Conservation (phyloP, 805 yeast genomes). For the Schwanniomyces vanrijiae region DNA sequence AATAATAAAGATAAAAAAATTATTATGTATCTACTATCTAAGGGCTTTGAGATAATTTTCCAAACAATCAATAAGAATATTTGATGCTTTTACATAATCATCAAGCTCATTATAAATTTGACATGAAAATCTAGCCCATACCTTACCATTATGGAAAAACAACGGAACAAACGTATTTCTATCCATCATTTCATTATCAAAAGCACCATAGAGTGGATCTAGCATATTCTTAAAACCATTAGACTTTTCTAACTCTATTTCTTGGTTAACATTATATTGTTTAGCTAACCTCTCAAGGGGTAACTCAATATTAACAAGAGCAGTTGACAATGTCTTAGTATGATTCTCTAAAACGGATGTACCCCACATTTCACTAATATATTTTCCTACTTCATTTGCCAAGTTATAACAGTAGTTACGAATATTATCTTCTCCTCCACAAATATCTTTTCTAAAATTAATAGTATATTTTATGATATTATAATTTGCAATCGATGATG, state of each 20-base stretch:
- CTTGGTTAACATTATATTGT: not conserved
- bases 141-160: constrained; percentile 33
- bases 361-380: constrained; percentile 1
- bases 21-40: no score
- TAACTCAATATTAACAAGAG: constrained; percentile 8
- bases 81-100: constrained; percentile 52
- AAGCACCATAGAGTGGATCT: not conserved
- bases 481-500: constrained; percentile 46
- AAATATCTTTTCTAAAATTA: constrained; percentile 50
- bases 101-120: constrained; percentile 60
- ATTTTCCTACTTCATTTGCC: not conserved
- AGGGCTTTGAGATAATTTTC: not conserved
- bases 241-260: not conserved
- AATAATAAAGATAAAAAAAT: no score
- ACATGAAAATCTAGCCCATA: constrained; percentile 50
- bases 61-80: constrained; percentile 20
- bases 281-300: not conserved
- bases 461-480: constrained; percentile 47
- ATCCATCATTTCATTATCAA: constrained; percentile 12
- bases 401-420: constrained; percentile 43
- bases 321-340: constrained; percentile 1
- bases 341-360: constrained; percentile 3
- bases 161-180: constrained; percentile 52
- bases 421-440: constrained; percentile 63
- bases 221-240: not conserved